These are phyloP conservation scores for Cyberlindnera nakhonratchasimensis DNA, from an alignment of 805 yeast species.

Conservation along the genomic window DNA sequence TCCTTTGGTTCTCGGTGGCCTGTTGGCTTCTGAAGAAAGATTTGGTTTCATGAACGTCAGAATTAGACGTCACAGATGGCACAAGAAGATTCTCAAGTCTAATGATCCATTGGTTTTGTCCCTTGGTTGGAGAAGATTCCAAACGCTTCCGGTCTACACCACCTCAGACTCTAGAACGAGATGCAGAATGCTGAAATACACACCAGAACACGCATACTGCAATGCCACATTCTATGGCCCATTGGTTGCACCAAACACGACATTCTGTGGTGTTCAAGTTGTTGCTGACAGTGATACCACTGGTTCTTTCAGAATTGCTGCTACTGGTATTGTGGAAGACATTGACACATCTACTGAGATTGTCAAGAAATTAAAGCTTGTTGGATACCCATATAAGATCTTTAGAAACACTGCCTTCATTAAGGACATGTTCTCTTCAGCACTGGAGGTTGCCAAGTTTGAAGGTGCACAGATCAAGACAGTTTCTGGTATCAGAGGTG, in stretches of 20 bases:
- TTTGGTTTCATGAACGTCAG: conserved; percentile 92
- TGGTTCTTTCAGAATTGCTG: conserved; percentile 90
- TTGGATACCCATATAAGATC: conserved; percentile 91
- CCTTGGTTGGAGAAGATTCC: conserved; percentile 98
- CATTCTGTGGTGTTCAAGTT: conserved; percentile 91
- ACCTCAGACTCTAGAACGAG: conserved; percentile 97
- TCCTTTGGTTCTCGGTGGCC: conserved; percentile 89
- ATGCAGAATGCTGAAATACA: conserved; percentile 95
- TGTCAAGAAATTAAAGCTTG: conserved; percentile 91
- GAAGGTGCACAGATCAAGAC: conserved; percentile 98
- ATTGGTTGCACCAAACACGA: conserved; percentile 93
- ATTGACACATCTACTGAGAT: conserved; percentile 85
- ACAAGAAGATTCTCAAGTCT: conserved; percentile 88
- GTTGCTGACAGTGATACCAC: conserved; percentile 82
- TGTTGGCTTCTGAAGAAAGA: conserved; percentile 84
- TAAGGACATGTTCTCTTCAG: conserved; percentile 91
- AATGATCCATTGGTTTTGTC: conserved; percentile 94
- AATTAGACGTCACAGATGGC: conserved; percentile 98
- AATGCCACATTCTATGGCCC: conserved; percentile 97
- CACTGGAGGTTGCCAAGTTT: conserved; percentile 93
- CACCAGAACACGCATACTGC: conserved; percentile 98
- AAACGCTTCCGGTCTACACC: conserved; percentile 91
- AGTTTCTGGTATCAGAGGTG: conserved; percentile 96
- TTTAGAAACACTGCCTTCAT: conserved; percentile 96
- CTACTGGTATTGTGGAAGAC: conserved; percentile 95